phyloP scores from a whole-genome alignment of 345 rosid genomes.

The Citrus sinensis region DNA sequence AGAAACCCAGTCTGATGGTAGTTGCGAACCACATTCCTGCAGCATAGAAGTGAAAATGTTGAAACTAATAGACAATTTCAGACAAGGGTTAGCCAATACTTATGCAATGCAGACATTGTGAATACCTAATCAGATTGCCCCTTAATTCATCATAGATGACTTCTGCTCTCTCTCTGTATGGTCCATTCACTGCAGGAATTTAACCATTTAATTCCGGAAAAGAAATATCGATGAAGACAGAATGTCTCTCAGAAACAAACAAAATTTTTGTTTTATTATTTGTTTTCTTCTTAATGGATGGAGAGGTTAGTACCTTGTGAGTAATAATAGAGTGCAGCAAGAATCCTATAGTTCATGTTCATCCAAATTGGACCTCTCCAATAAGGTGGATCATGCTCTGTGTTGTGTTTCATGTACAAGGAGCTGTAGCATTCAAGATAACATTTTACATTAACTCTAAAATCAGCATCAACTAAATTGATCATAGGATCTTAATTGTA shows the following conservation, averaged over 20 bases:
- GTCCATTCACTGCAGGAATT: conserved; percentile 64
- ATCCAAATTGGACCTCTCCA: conserved; percentile 98
- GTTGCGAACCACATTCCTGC: conserved; percentile 77
- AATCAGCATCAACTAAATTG: neutral
- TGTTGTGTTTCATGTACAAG: conserved; percentile 84
- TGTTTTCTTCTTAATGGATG: neutral
- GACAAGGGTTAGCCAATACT: neutral
- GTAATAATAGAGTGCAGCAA: conserved; percentile 81
- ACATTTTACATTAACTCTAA: neutral
- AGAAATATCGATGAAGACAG: neutral
- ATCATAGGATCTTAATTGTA: neutral
- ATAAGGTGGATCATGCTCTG: conserved; percentile 86
- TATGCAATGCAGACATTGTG: neutral
- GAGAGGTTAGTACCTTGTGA: conserved; percentile 45
- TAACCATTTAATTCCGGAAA: neutral
- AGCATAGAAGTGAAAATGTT: conserved; percentile 9
- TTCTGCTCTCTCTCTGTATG: conserved; percentile 59
- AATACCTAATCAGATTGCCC: conserved; percentile 69
- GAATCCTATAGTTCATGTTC: conserved; percentile 89
- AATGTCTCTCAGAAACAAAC: neutral
- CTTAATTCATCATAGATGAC: conserved; percentile 59
- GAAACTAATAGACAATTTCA: neutral
- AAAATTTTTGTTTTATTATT: neutral
- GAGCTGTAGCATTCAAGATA: conserved; percentile 41
- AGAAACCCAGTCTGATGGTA: conserved; percentile 70